Base-by-base conservation (phyloP, 768 basidiomycete species). In the Floccularia luteovirens region DNA sequence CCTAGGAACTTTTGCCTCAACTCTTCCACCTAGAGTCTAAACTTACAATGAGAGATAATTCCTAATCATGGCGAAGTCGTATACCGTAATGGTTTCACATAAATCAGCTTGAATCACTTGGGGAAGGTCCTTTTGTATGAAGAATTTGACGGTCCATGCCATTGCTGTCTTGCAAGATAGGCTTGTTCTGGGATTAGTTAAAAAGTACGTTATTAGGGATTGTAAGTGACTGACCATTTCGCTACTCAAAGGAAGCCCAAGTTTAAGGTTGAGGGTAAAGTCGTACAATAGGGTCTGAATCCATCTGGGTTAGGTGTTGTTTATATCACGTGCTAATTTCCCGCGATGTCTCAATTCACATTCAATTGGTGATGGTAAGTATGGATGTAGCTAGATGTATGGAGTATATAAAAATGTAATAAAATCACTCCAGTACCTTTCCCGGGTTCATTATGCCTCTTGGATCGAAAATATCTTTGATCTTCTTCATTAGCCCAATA, bases 381-480 rank as follows among this genome's bases (percentile, higher is more conserved):
- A 28, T 28, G 8, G 8, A 8, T 28, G 27, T 8, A 28, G 27
- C 27, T n/a, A n/a, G n/a, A n/a, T n/a, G n/a, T n/a, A n/a, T n/a
- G n/a, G n/a, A n/a, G n/a, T n/a, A n/a, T n/a, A n/a, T n/a, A n/a
- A n/a, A n/a, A n/a, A n/a, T n/a, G n/a, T n/a, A n/a, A n/a, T n/a
- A n/a, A 8, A 34, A 17, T 17, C 61, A 67, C 51, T 66, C 66
- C 31, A 90, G 53, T 37, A 91, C 84, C 57, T 91, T 91, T 23
- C 85, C 82, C 1, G 91, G 93, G 53, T 92, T 94, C 80, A 98
- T 85, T 50, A 97, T 90, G 3, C 89, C 85, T 24, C 77, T 72
- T 3, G 90, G 89, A 60, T 98, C 94, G 57, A 97, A 92, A 20
- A 92, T 55, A 11, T 72, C 58, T 62, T 97, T 97, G 54, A 99